A percentile compares a stretch with the other conserved stretches of the same genome.
phyloP scores from a whole-genome alignment of 495 filamentous ascomycete genomes.

The Aspergillus cavernicola region DNA sequence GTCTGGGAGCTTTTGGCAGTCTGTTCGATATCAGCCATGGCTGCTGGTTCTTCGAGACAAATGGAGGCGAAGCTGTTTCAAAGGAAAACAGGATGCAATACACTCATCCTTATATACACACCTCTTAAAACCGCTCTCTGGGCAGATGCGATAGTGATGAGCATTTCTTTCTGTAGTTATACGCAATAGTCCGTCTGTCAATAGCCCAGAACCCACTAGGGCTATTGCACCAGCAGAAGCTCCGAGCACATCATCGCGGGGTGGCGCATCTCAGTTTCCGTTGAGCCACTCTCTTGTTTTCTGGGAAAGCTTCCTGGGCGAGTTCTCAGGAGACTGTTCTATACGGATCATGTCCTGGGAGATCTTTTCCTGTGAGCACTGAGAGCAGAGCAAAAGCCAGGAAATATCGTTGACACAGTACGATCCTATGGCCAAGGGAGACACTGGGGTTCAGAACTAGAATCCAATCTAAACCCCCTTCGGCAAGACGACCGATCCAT shows the following conservation, averaged over 20 bases:
- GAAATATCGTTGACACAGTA: no score
- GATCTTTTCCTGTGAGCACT: not conserved
- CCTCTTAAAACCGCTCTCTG: not conserved
- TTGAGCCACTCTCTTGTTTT: no score
- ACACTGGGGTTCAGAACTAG: not conserved
- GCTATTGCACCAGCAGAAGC: slow-evolving; percentile 16
- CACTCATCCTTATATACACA: not conserved
- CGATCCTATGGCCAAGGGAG: no score
- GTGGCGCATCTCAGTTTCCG: not conserved
- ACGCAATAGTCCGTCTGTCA: not conserved
- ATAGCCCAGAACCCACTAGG: slow-evolving; percentile 2
- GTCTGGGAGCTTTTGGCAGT: slow-evolving; percentile 8
- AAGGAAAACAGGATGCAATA: not conserved
- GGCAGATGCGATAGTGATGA: not conserved
- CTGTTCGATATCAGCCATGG: slow-evolving; percentile 19
- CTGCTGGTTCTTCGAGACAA: not conserved
- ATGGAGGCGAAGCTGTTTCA: not conserved
- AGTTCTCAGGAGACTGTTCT: no score
- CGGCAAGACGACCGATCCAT: slow-evolving; percentile 1
- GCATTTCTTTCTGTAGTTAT: slow-evolving; percentile 7
- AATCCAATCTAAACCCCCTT: not conserved
- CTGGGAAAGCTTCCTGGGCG: no score
- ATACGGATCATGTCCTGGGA: no score
- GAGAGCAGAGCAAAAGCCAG: not conserved
- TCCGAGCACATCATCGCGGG: slow-evolving; percentile 25